Conservation (phyloP, 371 early-diverging fungal species). For the Polyrhizophydium stewartii region DNA sequence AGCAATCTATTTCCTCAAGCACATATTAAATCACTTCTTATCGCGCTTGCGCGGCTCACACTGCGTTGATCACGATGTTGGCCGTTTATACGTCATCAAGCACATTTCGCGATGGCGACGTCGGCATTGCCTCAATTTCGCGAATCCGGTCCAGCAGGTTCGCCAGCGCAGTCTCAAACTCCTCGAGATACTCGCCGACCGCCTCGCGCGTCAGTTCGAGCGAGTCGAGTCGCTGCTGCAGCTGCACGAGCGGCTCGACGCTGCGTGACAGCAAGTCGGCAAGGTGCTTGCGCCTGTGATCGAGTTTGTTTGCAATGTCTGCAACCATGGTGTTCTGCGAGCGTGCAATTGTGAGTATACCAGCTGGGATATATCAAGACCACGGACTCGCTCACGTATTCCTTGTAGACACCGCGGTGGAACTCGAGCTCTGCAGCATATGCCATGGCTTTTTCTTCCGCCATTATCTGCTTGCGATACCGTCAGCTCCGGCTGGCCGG, state of each 20-base stretch:
- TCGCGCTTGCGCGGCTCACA: background rate
- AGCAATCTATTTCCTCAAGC: background rate
- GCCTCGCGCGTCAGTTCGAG: conserved; percentile 2
- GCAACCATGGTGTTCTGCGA: conserved; percentile 1
- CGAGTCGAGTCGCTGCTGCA: background rate
- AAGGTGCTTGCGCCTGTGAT: conserved; percentile 2
- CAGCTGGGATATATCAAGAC: too few relatives aligned
- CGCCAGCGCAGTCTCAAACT: background rate
- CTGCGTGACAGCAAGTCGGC: background rate
- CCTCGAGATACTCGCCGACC: background rate
- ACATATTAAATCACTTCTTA: too few relatives aligned
- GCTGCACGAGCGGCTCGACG: background rate
- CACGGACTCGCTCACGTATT: conserved; percentile 15
- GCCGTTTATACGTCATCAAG: background rate
- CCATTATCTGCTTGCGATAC: too few relatives aligned
- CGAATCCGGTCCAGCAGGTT: background rate
- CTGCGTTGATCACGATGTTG: background rate
- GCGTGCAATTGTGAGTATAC: background rate
- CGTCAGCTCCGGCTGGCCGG: too few relatives aligned
- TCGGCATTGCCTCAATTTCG: background rate
- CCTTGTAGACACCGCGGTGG: conserved; percentile 10
- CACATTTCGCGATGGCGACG: too few relatives aligned
- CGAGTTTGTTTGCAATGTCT: background rate
- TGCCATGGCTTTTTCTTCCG: too few relatives aligned
- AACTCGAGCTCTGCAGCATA: conserved; percentile 12